phyloP scores from a whole-genome alignment of 2,329 filamentous ascomycete species.

The Cercospora berteroae region DNA sequence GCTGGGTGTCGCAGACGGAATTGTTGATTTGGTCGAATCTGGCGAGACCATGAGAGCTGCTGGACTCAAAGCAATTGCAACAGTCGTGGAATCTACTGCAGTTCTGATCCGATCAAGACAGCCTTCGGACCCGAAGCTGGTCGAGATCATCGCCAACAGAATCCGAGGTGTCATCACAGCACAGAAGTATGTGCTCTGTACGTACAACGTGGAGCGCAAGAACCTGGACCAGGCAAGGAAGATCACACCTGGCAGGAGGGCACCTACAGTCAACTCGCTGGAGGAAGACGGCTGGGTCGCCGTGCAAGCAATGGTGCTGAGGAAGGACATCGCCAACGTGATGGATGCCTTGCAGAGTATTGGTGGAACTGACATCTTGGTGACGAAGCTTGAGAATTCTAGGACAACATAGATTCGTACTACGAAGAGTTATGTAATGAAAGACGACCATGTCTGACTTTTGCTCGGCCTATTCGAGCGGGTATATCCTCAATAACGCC shows the following conservation, averaged over 20 bases:
- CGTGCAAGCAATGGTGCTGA: constrained; percentile 90
- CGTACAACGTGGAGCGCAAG: constrained; percentile 83
- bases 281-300: constrained; percentile 91
- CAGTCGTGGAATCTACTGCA: constrained; percentile 82
- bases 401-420: constrained; percentile 43
- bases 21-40: constrained; percentile 96
- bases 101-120: constrained; percentile 88
- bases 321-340: constrained; percentile 75
- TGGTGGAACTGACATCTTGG: constrained; percentile 81
- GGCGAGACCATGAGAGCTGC: constrained; percentile 98
- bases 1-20: constrained; percentile 90
- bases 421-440: background rate
- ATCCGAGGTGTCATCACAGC: constrained; percentile 94
- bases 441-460: background rate
- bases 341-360: constrained; percentile 80
- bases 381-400: constrained; percentile 82
- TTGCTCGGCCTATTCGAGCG: background rate
- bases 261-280: constrained; percentile 84
- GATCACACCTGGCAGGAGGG: constrained; percentile 90
- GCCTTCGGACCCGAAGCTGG: constrained; percentile 74
- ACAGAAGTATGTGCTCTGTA: constrained; percentile 89
- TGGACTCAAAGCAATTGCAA: constrained; percentile 89
- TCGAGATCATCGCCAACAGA: constrained; percentile 79
- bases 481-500: background rate
- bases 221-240: constrained; percentile 65